These are phyloP conservation scores for Alternaria angustiovoidea DNA, from an alignment of 2,329 filamentous ascomycete species.

Conservation along the genomic window DNA sequence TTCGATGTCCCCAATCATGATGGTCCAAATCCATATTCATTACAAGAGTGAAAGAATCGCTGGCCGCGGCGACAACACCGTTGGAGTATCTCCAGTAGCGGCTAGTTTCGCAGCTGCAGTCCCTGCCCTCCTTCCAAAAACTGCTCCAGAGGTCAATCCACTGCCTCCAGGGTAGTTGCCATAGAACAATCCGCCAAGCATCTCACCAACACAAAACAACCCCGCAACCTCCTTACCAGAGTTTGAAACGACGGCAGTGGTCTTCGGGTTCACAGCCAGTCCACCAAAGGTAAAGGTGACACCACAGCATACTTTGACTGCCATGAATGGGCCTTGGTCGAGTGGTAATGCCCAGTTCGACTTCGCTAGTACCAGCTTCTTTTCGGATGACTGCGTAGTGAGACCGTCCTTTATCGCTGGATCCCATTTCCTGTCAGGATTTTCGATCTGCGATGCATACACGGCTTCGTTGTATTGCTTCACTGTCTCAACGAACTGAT, in stretches of 20 bases:
- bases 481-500: slow-evolving; percentile 62
- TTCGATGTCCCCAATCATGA: background rate
- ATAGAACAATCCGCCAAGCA: slow-evolving; percentile 62
- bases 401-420: slow-evolving; percentile 68
- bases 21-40: background rate
- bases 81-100: background rate
- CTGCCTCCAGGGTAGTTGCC: slow-evolving; percentile 69
- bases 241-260: slow-evolving; percentile 60
- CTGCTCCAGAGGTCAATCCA: slow-evolving; percentile 66
- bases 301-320: slow-evolving; percentile 70
- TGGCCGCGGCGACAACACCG: background rate
- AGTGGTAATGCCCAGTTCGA: slow-evolving; percentile 72
- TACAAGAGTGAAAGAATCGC: background rate
- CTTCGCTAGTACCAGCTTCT: slow-evolving; percentile 61
- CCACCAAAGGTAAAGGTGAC: slow-evolving; percentile 76
- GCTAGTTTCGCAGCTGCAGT: slow-evolving; percentile 30
- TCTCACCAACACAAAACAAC: slow-evolving; percentile 69
- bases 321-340: slow-evolving; percentile 65
- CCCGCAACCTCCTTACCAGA: slow-evolving; percentile 61
- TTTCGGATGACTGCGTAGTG: slow-evolving; percentile 63
- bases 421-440: slow-evolving; percentile 61
- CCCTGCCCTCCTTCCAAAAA: slow-evolving; percentile 60
- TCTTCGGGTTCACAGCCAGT: slow-evolving; percentile 63
- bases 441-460: slow-evolving; percentile 55
- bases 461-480: slow-evolving; percentile 67